A percentile compares a stretch with the other conserved stretches of the same genome.
Conservation (phyloP, 805 yeast species). For the Alloascoidea africana region DNA sequence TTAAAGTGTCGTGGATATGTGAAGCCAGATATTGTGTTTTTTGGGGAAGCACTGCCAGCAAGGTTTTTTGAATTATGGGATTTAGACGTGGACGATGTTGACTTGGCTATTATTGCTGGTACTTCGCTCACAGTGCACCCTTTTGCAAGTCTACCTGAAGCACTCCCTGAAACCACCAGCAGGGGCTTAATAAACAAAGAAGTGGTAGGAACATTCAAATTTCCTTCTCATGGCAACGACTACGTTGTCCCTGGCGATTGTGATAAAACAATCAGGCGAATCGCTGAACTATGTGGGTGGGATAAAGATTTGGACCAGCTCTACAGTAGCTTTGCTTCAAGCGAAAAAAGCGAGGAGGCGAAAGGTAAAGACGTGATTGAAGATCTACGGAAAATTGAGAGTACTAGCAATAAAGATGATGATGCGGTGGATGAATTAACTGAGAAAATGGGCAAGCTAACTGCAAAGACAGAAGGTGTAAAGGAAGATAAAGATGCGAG, state of each 20-base stretch:
- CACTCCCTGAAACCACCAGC: slow-evolving; percentile 28
- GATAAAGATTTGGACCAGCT: slow-evolving; percentile 31
- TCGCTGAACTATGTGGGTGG: slow-evolving; percentile 56
- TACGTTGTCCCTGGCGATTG: slow-evolving; percentile 44
- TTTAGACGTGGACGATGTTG: slow-evolving; percentile 32
- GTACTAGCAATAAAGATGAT: too few relatives aligned
- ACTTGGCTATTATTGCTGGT: slow-evolving; percentile 79
- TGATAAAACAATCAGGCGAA: slow-evolving; percentile 41
- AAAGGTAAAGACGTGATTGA: slow-evolving; percentile 14
- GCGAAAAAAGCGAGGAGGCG: slow-evolving; percentile 12
- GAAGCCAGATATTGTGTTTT: slow-evolving; percentile 89
- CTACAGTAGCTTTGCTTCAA: slow-evolving; percentile 15
- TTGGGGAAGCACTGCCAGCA: slow-evolving; percentile 76
- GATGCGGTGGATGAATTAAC: slow-evolving; percentile 11
- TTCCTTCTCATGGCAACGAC: slow-evolving; percentile 42
- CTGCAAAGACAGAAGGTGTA: too few relatives aligned
- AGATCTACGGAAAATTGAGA: too few relatives aligned
- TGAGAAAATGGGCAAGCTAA: slow-evolving; percentile 3
- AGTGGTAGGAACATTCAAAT: slow-evolving; percentile 55
- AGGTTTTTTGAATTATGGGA: slow-evolving; percentile 62
- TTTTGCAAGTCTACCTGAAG: slow-evolving; percentile 71
- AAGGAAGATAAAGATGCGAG: too few relatives aligned
- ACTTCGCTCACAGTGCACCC: slow-evolving; percentile 85
- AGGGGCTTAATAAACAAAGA: slow-evolving; percentile 68
- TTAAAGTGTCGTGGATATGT: slow-evolving; percentile 54